These are phyloP conservation scores for Globisporangium abappressorium DNA, from an alignment of 352 stramenopile genomes.

Conservation along the genomic window DNA sequence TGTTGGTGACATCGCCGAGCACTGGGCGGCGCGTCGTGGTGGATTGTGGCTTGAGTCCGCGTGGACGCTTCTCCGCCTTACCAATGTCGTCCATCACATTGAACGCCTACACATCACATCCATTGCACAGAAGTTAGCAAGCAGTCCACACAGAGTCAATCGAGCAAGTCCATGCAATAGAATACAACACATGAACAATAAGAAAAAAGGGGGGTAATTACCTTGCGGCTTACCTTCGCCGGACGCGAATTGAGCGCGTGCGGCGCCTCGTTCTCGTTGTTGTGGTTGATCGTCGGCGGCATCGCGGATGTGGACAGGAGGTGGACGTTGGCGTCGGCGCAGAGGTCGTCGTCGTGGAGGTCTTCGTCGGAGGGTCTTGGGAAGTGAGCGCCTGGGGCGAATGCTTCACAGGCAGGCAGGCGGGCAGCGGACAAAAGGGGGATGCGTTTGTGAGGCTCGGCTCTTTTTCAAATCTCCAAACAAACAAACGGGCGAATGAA, in stretches of 20 bases:
- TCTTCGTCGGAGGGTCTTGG: slow-evolving; percentile 3
- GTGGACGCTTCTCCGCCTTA: slow-evolving; percentile 59
- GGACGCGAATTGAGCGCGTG: slow-evolving; percentile 34
- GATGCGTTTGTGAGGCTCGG: slow-evolving; percentile 4
- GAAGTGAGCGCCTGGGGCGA: slow-evolving; percentile 7
- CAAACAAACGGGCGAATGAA: neutral
- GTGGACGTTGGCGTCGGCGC: neutral
- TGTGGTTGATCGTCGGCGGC: slow-evolving; percentile 30
- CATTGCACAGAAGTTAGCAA: slow-evolving; percentile 6
- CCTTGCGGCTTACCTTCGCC: slow-evolving; percentile 47
- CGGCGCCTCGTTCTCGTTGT: slow-evolving; percentile 77
- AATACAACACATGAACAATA: neutral
- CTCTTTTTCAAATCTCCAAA: slow-evolving; percentile 14
- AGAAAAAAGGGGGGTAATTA: slow-evolving; percentile 8
- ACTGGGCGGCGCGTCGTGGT: slow-evolving; percentile 33
- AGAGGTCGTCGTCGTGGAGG: neutral
- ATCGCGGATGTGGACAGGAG: slow-evolving; percentile 19
- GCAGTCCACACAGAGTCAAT: neutral
- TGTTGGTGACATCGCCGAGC: slow-evolving; percentile 72
- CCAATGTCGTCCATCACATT: slow-evolving; percentile 41
- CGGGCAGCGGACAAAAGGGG: slow-evolving; percentile 1
- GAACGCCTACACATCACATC: slow-evolving; percentile 33
- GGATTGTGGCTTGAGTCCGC: slow-evolving; percentile 42
- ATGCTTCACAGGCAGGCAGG: slow-evolving; percentile 16
- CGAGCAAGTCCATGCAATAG: neutral